Base-by-base conservation (phyloP, 176 grass and related monocot species). In the Chrysopogon serrulatus region DNA sequence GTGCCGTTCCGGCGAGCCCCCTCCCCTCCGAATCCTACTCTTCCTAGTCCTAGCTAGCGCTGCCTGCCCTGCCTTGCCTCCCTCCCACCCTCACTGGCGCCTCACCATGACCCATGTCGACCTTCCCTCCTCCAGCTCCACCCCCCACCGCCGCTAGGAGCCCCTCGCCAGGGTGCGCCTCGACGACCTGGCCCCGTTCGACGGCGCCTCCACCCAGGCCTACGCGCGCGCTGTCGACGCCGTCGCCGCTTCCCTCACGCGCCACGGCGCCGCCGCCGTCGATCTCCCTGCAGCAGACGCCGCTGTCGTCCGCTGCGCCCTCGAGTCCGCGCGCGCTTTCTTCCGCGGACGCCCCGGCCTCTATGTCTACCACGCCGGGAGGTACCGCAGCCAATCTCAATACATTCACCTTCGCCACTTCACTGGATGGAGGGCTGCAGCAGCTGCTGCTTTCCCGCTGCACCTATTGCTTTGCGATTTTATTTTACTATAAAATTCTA, bases 361-460 rank as follows among this genome's bases (percentile, higher is more conserved):
- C 81, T 93, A 91, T 33, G 65, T 91, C 63, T 91, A 91, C 79
- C 91, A 86, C 40, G 89, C 94, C 65, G 94, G 94, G 28, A 88
- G 94, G 94, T 96, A 82, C 13, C 56, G n/a, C 56, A 27, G 10
- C 56, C 56, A 27, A 27, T 59, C 9, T 12, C 16, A 39, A 35
- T 16, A 27, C n/a, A 0, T 15, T 34, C 63, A 34, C 63, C 63
- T 64, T n/a, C n/a, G n/a, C n/a, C 60, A 63, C 27, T 63, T 63
- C 26, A 64, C 27, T 31, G 13, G 60, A 63, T 63, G 54, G 23
- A 59, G 21, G 9, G 53, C 53, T n/a, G 51, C 49, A 21, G 48
- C 18, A 6, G 19, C 53, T 10, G 54, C 54, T 11, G 54, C 53
- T 57, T 57, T 57, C 23, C 53, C 23, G 23, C 24, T 57, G 8